Conservation (phyloP, 2,329 filamentous ascomycete genomes). For the Alternaria rosae region DNA sequence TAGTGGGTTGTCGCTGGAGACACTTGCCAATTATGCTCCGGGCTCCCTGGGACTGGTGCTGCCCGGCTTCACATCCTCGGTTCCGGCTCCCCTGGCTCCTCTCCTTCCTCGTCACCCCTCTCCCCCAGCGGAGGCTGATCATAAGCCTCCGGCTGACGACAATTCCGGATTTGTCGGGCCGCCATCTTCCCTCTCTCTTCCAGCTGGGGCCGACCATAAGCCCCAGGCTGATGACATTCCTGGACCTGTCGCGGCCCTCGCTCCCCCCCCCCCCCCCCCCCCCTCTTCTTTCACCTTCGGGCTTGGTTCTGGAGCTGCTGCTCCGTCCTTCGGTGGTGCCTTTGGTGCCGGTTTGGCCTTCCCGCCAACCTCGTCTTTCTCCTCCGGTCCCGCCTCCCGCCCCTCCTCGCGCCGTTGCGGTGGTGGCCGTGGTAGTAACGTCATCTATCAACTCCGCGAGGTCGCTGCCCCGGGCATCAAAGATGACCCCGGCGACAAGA, state of each 20-base stretch:
- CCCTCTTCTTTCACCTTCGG: background rate
- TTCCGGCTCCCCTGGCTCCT: background rate
- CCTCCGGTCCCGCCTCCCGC: background rate
- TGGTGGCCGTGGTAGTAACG: background rate
- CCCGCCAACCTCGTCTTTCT: background rate
- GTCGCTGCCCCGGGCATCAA: background rate
- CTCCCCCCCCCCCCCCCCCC: background rate
- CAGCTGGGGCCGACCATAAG: slow-evolving; percentile 5
- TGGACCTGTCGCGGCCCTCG: background rate
- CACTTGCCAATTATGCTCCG: background rate
- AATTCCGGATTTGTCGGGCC: background rate
- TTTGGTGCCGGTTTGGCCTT: background rate
- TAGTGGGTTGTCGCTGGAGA: background rate
- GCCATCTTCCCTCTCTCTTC: background rate
- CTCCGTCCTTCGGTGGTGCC: background rate
- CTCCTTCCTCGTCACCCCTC: background rate
- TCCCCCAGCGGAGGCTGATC: background rate
- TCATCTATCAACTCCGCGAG: background rate
- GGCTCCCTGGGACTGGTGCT: slow-evolving; percentile 3
- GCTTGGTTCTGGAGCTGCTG: background rate
- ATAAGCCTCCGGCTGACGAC: background rate
- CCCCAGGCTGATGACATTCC: background rate
- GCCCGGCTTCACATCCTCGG: background rate
- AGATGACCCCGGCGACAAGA: background rate
- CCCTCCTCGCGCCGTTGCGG: background rate